These are phyloP conservation scores for Sideroxylon spinosum DNA, from an alignment of 179 eudicot species.

Conservation along the genomic window DNA sequence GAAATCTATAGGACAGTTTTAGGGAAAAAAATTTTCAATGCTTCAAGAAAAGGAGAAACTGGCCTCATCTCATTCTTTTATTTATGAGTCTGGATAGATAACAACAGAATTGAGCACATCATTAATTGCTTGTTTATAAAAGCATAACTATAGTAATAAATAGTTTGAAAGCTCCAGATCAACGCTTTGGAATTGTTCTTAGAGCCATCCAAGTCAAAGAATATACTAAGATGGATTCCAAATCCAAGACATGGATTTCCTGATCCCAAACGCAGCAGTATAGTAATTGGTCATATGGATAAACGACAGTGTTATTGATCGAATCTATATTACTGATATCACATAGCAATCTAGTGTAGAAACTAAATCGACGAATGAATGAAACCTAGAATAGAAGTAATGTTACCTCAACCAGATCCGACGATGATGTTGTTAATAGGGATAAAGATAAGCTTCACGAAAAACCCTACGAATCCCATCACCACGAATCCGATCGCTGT, in stretches of 20 bases:
- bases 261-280: neutral
- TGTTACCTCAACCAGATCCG: conserved; percentile 19
- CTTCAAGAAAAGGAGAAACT: no score
- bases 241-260: neutral
- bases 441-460: conserved; percentile 49
- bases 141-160: neutral
- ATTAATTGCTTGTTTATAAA: no score
- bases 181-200: neutral
- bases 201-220: neutral
- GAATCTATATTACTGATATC: no score
- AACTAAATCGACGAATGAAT: neutral
- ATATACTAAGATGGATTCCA: neutral
- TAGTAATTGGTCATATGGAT: no score
- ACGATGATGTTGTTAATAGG: conserved; percentile 49
- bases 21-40: no score
- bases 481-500: conserved; percentile 57
- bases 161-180: neutral
- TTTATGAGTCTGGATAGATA: no score
- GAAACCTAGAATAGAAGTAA: neutral
- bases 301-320: no score
- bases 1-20: no score
- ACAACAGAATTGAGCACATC: no score
- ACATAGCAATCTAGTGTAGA: neutral
- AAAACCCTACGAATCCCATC: conserved; percentile 55
- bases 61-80: no score